phyloP scores from a whole-genome alignment of 441 rosid genomes.

The Rhodomyrtus psidioides region DNA sequence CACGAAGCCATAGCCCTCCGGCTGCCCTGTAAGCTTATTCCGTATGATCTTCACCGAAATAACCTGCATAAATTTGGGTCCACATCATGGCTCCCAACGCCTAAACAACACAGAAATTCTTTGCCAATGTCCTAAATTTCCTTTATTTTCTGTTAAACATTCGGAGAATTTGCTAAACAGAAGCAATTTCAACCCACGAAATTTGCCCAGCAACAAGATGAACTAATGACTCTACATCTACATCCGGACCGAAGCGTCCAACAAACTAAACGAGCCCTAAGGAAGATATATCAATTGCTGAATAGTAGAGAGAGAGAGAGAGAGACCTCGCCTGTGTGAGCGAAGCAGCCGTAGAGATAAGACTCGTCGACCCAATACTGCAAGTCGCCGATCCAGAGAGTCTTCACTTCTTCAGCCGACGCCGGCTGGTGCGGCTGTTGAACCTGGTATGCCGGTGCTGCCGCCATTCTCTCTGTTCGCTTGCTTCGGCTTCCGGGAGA shows the following conservation, averaged over 20 bases:
- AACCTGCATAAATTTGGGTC: slow-evolving; percentile 32
- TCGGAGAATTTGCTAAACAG: no score
- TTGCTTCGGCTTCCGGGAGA: not conserved
- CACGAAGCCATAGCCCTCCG: slow-evolving; percentile 95
- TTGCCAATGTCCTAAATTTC: not conserved
- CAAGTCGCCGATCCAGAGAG: slow-evolving; percentile 97
- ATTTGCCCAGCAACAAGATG: not conserved
- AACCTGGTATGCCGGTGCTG: slow-evolving; percentile 11
- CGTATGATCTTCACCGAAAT: slow-evolving; percentile 84
- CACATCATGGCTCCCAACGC: not conserved
- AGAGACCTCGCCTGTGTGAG: slow-evolving; percentile 87
- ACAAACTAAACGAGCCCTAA: not conserved
- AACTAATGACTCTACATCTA: not conserved
- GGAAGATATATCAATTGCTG: not conserved
- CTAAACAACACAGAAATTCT: not conserved
- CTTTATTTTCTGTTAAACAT: no score
- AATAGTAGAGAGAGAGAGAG: not conserved
- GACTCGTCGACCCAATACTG: slow-evolving; percentile 90
- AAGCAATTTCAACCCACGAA: no score
- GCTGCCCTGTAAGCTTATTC: slow-evolving; percentile 82
- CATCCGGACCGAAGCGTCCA: not conserved
- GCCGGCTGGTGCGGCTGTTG: slow-evolving; percentile 69
- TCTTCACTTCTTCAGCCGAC: slow-evolving; percentile 81
- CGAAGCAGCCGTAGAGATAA: slow-evolving; percentile 84
- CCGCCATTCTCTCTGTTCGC: slow-evolving; percentile 4